These are phyloP conservation scores for Capronia americana DNA, from an alignment of 2,329 filamentous ascomycete genomes.

Conservation along the genomic window DNA sequence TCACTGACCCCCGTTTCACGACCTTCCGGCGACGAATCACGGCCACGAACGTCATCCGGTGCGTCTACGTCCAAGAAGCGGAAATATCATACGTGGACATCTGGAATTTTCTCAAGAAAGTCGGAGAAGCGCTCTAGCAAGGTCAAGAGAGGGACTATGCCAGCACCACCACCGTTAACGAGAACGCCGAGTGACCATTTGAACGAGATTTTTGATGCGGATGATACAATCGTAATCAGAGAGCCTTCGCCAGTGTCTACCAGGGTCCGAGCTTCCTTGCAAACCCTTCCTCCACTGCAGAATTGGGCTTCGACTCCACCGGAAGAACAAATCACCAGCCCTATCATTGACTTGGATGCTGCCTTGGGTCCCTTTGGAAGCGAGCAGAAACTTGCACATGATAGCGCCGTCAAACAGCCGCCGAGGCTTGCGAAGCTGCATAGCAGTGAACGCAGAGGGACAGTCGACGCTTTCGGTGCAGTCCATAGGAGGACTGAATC, in stretches of 20 bases:
- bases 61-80: constrained; percentile 65
- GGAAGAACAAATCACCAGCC: constrained; percentile 71
- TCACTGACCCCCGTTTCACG: constrained; percentile 8
- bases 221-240: constrained; percentile 56
- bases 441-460: constrained; percentile 58
- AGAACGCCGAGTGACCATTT: constrained; percentile 49
- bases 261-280: constrained; percentile 23
- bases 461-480: constrained; percentile 38
- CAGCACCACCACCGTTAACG: constrained; percentile 52
- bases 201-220: constrained; percentile 57
- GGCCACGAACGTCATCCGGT: constrained; percentile 42
- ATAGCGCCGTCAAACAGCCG: constrained; percentile 37
- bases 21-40: constrained; percentile 31
- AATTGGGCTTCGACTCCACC: constrained; percentile 22
- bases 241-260: constrained; percentile 44
- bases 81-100: constrained; percentile 72
- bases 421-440: constrained; percentile 55
- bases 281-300: constrained; percentile 13
- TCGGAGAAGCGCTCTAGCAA: constrained; percentile 54
- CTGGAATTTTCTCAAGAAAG: constrained; percentile 58
- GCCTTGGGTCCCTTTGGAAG: constrained; percentile 93
- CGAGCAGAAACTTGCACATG: constrained; percentile 48
- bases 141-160: constrained; percentile 48
- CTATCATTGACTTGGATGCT: constrained; percentile 92
- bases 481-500: constrained; percentile 57